Evolutionary conservation across 805 yeast genomes (phyloP), one percentile per base, ranked within the genome.

Genomic region (Yarrowia keelungensis): DNA sequence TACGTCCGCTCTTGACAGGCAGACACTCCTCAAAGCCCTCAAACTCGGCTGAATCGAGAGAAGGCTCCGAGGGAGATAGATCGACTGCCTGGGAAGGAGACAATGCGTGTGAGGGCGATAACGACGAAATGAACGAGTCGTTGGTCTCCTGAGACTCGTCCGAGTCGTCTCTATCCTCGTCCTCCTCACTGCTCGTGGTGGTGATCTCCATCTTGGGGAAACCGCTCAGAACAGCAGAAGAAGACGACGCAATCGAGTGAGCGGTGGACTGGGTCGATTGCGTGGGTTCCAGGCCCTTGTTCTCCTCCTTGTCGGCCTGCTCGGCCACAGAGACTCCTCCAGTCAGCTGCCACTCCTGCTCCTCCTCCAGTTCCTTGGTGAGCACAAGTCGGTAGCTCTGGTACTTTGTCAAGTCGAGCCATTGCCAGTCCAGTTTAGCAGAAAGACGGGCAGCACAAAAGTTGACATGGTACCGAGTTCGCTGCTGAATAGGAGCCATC

Each of bases 381-480:
- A 82, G 73, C 16, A 84, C 75, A 45, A 76, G 76, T 15, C 78
- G 71, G 74, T 83, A 84, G 35, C 82, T 79, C 35, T 76, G 75
- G 54, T 81, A 79, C 59, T 85, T 80, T 68, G 83, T 80, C 14
- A 82, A 76, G 69, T 88, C 89, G 69, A 83, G 83, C 81, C 87
- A 82, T 45, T 84, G 76, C 86, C 87, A 84, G 70, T 86, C 88
- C 54, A 87, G 75, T 70, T 84, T 82, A 35, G 85, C 81, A n/a
- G 83, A 80, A 70, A 86, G 75, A 69, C 82, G 78, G 53, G 83
- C 82, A 22, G 84, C 81, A 3, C 86, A 80, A 36, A 78, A 76
- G 12, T 80, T 75, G 22, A 89, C 71, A 5, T 77, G 74, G 22
- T 86, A 89, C 61, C 84, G 79, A 1, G 91, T 86, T 67, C 82